Evolutionary conservation across 2,329 filamentous ascomycete genomes (phyloP), one percentile per base, ranked within the genome.

Genomic region (Apiospora malaysiana): DNA sequence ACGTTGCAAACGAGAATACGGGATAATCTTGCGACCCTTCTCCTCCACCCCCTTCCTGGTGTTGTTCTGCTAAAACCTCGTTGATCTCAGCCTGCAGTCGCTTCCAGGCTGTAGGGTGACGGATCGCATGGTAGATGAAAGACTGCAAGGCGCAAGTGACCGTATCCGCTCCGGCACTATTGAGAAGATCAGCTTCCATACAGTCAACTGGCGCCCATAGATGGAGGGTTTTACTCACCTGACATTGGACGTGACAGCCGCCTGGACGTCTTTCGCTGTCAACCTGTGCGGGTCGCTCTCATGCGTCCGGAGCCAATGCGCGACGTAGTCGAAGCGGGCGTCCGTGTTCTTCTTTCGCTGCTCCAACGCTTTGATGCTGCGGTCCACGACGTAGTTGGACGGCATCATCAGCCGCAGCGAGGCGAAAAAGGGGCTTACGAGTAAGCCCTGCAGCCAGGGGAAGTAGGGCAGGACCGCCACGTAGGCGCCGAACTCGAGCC

Each of bases 1-100:
- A 75, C 27, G 80, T 76, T 4, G 73, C 72, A 59, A 72, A 78
- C 7, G 72, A 70, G 1, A 79, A 72, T 1, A 77, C 69, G 32
- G 68, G 45, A 45, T 69, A 68, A 40, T 68, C 46, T 18, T 27
- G 40, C 23, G 65, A 46, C 1, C 4, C 1, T 40, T 69, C 32
- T 42, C 18, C 51, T 27, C 32, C 72, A 18, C 12, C 42, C 76
- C 71, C 74, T 16, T 70, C 70, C 9, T 4, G 40, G 40, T 42
- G 70, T 68, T 6, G 75, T 18, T 40, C 18, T n/a, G 56, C 18
- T 8, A 14, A 70, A 71, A 9, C 63, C 12, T 67, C 9, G 21
- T 46, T 42, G 6, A 67, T 67, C 65, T 67, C 65, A 2, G 27
- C 43, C 21, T 67, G 65, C 14, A 67, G 65, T 27, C 70, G 68